phyloP scores from a whole-genome alignment of 2,329 filamentous ascomycete genomes.

The Neofusicoccum umdonicola region DNA sequence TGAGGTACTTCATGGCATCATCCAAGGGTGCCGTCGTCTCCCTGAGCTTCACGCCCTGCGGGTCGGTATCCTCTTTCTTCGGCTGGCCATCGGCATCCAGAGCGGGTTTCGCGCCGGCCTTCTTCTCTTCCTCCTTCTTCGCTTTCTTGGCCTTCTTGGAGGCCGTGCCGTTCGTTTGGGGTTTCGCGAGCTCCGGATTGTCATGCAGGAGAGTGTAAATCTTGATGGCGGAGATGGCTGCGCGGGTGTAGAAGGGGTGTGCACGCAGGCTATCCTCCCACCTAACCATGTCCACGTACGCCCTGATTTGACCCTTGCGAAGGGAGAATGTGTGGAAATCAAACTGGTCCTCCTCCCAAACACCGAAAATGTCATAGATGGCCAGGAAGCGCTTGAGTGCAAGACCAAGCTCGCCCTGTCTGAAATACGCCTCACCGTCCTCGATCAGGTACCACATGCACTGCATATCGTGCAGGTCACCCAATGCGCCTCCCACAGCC shows the following conservation, averaged over 20 bases:
- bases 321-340: conserved; percentile 98
- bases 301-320: conserved; percentile 91
- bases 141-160: conserved; percentile 79
- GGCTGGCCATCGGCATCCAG: conserved; percentile 60
- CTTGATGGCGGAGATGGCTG: conserved; percentile 76
- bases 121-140: conserved; percentile 82
- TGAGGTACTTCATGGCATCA: conserved; percentile 83
- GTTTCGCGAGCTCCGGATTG: conserved; percentile 64
- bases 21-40: conserved; percentile 79
- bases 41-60: conserved; percentile 74
- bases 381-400: conserved; percentile 90
- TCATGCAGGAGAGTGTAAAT: conserved; percentile 80
- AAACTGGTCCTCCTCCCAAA: conserved; percentile 98
- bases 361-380: conserved; percentile 88
- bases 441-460: conserved; percentile 96
- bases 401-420: conserved; percentile 77
- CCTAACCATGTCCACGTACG: conserved; percentile 92
- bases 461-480: conserved; percentile 96
- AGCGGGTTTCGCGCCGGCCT: conserved; percentile 50
- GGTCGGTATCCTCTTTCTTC: conserved; percentile 90
- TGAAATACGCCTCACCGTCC: conserved; percentile 84
- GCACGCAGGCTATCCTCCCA: conserved; percentile 93
- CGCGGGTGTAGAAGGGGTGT: conserved; percentile 87
- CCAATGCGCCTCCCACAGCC: conserved; percentile 79
- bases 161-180: conserved; percentile 52